phyloP scores from a whole-genome alignment of 1,284 basidiomycete species.

The Cryptococcus amylolentus region DNA sequence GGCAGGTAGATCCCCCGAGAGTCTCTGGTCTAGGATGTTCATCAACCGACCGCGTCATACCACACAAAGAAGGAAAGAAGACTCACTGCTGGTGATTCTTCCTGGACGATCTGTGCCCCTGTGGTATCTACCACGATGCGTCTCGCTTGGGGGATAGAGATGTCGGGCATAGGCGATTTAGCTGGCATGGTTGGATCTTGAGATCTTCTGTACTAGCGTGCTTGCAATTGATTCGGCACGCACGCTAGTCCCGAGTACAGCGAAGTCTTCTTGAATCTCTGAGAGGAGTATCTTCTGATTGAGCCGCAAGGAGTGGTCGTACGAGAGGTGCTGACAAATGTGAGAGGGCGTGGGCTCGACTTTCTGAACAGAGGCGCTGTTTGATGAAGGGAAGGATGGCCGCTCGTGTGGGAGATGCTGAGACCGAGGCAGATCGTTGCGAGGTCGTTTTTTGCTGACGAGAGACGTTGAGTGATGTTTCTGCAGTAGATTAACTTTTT shows the following conservation, averaged over 20 bases:
- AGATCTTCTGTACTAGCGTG: background rate
- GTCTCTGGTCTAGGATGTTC: constrained; percentile 67
- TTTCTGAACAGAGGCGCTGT: background rate
- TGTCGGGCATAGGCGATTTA: constrained; percentile 31
- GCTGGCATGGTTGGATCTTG: constrained; percentile 6
- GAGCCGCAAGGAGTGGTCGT: background rate
- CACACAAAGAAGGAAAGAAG: background rate
- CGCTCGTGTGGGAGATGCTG: background rate
- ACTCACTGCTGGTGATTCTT: constrained; percentile 86
- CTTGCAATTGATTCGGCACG: too few relatives aligned
- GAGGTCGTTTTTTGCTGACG: too few relatives aligned
- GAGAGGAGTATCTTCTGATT: too few relatives aligned
- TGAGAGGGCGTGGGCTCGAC: too few relatives aligned
- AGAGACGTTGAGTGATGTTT: background rate
- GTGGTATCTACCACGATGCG: constrained; percentile 48
- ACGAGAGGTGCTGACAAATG: background rate
- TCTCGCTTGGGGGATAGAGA: constrained; percentile 48
- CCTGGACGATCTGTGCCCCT: constrained; percentile 81
- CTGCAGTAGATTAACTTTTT: background rate
- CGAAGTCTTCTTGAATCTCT: too few relatives aligned
- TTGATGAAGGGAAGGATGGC: background rate
- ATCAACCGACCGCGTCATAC: background rate
- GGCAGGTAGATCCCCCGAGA: constrained; percentile 93
- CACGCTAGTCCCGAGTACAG: too few relatives aligned
- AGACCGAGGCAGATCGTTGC: background rate